Percentiles rank a stretch among this genome's conserved stretches.
Evolutionary conservation across 345 rosid genomes (phyloP).

Genomic region (Linum trigynum): DNA sequence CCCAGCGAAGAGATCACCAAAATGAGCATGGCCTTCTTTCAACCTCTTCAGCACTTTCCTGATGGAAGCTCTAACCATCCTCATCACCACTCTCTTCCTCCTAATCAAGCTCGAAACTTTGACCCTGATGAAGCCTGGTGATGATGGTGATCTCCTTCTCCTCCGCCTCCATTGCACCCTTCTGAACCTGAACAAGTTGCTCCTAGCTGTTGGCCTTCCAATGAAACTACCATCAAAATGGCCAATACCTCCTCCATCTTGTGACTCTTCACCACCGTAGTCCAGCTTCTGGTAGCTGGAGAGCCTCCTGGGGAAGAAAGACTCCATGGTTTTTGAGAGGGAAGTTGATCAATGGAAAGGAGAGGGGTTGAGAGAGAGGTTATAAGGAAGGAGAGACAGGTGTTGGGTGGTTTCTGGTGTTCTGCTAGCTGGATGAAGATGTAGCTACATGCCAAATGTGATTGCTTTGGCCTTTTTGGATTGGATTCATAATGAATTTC

Average conservation of each 20-base stretch:
- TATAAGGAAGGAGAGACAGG: background rate
- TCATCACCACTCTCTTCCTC: conserved; percentile 30
- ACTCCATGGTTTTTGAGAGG: background rate
- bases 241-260: background rate
- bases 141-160: background rate
- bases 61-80: conserved; percentile 23
- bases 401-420: background rate
- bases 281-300: background rate
- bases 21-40: conserved; percentile 47
- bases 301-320: background rate
- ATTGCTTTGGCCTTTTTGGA: background rate
- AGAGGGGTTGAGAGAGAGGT: background rate
- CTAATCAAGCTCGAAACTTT: conserved; percentile 24
- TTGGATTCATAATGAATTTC: background rate
- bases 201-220: background rate
- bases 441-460: background rate
- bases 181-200: conserved; percentile 1
- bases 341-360: background rate
- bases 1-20: conserved; percentile 71
- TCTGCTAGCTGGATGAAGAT: background rate
- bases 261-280: background rate
- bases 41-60: conserved; percentile 46
- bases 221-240: too few relatives aligned
- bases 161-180: conserved; percentile 3
- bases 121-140: background rate